Percentiles rank a stretch among this genome's conserved stretches.
These are phyloP conservation scores for Penicillium sp. DNA, from an alignment of 2,329 filamentous ascomycete species.

Conservation along the genomic window DNA sequence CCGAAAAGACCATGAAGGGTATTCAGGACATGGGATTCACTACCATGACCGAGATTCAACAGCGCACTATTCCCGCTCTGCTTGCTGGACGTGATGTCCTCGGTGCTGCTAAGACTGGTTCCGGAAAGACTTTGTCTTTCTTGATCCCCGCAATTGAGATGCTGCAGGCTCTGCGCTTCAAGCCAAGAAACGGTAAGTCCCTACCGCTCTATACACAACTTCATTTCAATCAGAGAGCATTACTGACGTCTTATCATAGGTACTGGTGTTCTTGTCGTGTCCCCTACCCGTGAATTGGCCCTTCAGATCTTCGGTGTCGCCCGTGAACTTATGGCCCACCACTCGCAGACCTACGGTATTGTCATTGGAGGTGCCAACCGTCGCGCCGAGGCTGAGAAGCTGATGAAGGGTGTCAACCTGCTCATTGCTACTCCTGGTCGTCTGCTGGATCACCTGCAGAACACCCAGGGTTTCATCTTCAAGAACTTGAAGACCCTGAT, in stretches of 20 bases:
- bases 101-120: constrained; percentile 93
- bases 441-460: constrained; percentile 90
- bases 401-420: constrained; percentile 90
- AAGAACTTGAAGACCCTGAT: constrained; percentile 91
- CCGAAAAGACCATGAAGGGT: constrained; percentile 83
- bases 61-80: constrained; percentile 80
- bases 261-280: constrained; percentile 88
- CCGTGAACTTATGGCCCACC: constrained; percentile 85
- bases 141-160: constrained; percentile 93
- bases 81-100: constrained; percentile 89
- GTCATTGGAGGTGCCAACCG: constrained; percentile 94
- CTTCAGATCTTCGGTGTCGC: constrained; percentile 96
- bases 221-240: background rate
- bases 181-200: constrained; percentile 74
- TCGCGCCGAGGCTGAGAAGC: constrained; percentile 88
- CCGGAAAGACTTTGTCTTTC: constrained; percentile 93
- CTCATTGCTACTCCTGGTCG: constrained; percentile 92
- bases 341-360: constrained; percentile 94
- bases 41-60: constrained; percentile 94
- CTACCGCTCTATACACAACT: background rate
- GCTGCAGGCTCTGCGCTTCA: constrained; percentile 85
- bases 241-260: constrained; percentile 37
- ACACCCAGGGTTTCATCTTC: constrained; percentile 84
- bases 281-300: constrained; percentile 89
- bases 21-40: constrained; percentile 91